These are phyloP conservation scores for Suillus tomentosus DNA, from an alignment of 768 basidiomycete genomes.

Conservation along the genomic window DNA sequence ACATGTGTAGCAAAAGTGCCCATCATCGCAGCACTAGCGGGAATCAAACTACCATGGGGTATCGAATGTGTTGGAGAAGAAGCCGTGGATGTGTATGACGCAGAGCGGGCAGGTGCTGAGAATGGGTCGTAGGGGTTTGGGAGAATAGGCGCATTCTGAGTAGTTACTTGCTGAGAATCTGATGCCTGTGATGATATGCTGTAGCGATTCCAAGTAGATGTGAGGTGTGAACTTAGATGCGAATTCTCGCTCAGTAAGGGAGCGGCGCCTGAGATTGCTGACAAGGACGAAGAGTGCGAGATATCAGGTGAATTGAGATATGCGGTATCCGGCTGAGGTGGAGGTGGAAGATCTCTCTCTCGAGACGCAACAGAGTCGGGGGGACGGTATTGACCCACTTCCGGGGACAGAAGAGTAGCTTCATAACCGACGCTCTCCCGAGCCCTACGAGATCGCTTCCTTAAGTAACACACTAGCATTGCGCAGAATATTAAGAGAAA, in stretches of 20 bases:
- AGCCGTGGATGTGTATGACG: constrained; percentile 4
- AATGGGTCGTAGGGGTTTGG: constrained; percentile 18
- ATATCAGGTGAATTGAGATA: constrained; percentile 1
- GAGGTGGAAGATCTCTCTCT: constrained; percentile 8
- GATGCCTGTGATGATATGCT: constrained; percentile 11
- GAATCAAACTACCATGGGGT: background rate
- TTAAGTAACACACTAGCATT: constrained; percentile 11
- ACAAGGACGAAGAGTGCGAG: background rate
- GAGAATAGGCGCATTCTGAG: background rate
- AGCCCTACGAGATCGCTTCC: constrained; percentile 13
- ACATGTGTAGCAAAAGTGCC: constrained; percentile 84
- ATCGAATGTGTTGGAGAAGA: background rate
- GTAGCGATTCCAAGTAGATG: constrained; percentile 13
- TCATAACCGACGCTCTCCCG: constrained; percentile 3
- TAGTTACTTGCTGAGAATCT: background rate
- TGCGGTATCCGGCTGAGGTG: background rate
- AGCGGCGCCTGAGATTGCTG: constrained; percentile 6
- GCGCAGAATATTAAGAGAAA: constrained; percentile 9
- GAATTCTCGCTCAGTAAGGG: constrained; percentile 8
- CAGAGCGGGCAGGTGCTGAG: constrained; percentile 10
- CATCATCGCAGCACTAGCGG: background rate
- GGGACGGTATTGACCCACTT: constrained; percentile 16
- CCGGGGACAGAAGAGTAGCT: constrained; percentile 6
- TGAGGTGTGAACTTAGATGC: constrained; percentile 1
- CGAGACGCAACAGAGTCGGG: background rate